Evolutionary conservation across 164 flowering plant genomes (phyloP).

Genomic region (Berberis thunbergii): DNA sequence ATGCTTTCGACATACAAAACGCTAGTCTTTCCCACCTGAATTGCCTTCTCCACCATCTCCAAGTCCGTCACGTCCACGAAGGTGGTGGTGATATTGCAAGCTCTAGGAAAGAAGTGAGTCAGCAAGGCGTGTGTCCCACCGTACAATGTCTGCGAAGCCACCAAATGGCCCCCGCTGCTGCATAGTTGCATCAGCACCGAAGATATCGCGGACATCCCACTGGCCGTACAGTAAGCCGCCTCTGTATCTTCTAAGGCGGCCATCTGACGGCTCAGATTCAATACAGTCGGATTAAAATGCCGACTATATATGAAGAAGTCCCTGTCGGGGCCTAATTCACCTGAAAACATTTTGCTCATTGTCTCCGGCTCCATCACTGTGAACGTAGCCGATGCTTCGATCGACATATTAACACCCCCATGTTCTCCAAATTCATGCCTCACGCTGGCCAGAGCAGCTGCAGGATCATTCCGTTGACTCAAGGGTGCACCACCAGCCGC

Average conservation of each 20-base stretch:
- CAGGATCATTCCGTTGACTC: conserved; percentile 43
- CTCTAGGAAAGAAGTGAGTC: conserved; percentile 64
- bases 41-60: conserved; percentile 36
- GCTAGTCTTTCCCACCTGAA: conserved; percentile 52
- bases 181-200: conserved; percentile 71
- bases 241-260: conserved; percentile 95
- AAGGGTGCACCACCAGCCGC: background rate
- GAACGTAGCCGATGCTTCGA: conserved; percentile 96
- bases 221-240: conserved; percentile 92
- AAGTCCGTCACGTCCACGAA: conserved; percentile 57
- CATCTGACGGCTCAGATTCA: conserved; percentile 81
- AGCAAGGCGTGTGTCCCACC: conserved; percentile 93
- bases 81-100: conserved; percentile 62
- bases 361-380: conserved; percentile 98
- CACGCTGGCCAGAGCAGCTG: conserved; percentile 50
- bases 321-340: conserved; percentile 90
- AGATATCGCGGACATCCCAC: conserved; percentile 91
- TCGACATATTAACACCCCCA: conserved; percentile 99
- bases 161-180: conserved; percentile 71
- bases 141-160: conserved; percentile 64
- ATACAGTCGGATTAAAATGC: conserved; percentile 89
- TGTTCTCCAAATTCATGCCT: conserved; percentile 97
- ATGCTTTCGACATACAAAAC: conserved; percentile 73
- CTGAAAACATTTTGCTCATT: conserved; percentile 74
- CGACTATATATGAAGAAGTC: conserved; percentile 97